phyloP scores from a whole-genome alignment of 805 yeast species.

The Nakazawaea populi region DNA sequence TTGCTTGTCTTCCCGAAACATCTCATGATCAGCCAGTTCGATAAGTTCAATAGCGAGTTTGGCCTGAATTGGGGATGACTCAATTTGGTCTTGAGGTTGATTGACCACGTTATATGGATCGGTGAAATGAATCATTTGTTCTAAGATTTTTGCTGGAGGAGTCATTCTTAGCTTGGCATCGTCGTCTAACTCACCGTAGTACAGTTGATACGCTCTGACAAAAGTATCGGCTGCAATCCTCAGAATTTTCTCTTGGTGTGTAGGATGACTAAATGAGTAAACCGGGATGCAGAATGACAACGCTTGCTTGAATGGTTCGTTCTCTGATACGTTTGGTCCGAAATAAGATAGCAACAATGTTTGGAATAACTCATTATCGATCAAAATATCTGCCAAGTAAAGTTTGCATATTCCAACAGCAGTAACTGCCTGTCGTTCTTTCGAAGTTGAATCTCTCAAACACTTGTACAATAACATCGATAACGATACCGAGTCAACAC shows the following conservation, averaged over 20 bases:
- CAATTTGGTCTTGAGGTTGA: constrained; percentile 32
- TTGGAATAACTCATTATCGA: constrained; percentile 66
- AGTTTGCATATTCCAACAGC: constrained; percentile 86
- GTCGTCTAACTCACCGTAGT: constrained; percentile 28
- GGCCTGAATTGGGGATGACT: constrained; percentile 45
- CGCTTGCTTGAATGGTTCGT: constrained; percentile 69
- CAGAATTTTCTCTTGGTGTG: constrained; percentile 64
- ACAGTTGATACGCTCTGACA: constrained; percentile 42
- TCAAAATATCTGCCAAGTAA: constrained; percentile 68
- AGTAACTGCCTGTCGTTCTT: constrained; percentile 68
- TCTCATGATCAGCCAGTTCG: constrained; percentile 37
- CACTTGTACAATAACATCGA: constrained; percentile 68
- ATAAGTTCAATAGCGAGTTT: constrained; percentile 51
- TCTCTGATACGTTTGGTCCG: constrained; percentile 56
- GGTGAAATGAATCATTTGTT: constrained; percentile 79
- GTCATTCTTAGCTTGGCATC: constrained; percentile 22
- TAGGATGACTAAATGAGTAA: constrained; percentile 68
- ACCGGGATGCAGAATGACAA: constrained; percentile 86
- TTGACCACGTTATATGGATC: constrained; percentile 67
- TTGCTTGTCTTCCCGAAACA: constrained; percentile 41
- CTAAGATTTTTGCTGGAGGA: constrained; percentile 50
- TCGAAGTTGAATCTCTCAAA: constrained; percentile 48
- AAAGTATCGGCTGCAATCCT: constrained; percentile 63
- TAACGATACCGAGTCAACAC: constrained; percentile 59
- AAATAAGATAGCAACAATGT: constrained; percentile 69